Evolutionary conservation across 2,329 filamentous ascomycete species (phyloP).

Genomic region (Corniculantispora saksenae): DNA sequence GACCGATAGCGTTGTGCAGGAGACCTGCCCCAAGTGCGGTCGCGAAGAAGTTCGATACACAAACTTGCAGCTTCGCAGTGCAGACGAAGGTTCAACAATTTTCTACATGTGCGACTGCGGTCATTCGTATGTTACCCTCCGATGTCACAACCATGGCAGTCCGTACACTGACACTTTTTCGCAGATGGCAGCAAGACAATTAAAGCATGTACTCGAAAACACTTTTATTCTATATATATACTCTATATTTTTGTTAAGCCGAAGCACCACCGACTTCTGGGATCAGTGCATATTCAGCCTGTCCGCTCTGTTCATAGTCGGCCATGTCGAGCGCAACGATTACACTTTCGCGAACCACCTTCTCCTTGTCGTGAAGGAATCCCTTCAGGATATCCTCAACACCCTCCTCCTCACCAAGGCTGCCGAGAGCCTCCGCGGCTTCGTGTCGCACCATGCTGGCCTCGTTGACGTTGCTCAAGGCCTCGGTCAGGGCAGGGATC

Average conservation of each 20-base stretch:
- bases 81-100: constrained; percentile 91
- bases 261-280: constrained; percentile 58
- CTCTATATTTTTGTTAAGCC: constrained; percentile 34
- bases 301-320: constrained; percentile 87
- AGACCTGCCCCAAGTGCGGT: constrained; percentile 79
- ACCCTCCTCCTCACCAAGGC: constrained; percentile 87
- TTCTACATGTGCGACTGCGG: constrained; percentile 90
- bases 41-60: constrained; percentile 81
- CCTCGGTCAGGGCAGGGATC: constrained; percentile 81
- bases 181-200: constrained; percentile 62
- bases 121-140: constrained; percentile 62
- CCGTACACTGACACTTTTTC: constrained; percentile 6
- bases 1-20: constrained; percentile 67
- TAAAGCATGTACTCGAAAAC: constrained; percentile 32
- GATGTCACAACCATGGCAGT: neutral
- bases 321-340: constrained; percentile 97
- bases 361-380: constrained; percentile 87
- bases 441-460: constrained; percentile 97
- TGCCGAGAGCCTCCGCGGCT: constrained; percentile 92
- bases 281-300: constrained; percentile 89
- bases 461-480: constrained; percentile 77
- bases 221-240: constrained; percentile 17
- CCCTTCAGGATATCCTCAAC: constrained; percentile 82
- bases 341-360: constrained; percentile 91
- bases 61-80: constrained; percentile 82